These are phyloP conservation scores for Corymbia calophylla DNA, from an alignment of 441 rosid species.

Conservation along the genomic window DNA sequence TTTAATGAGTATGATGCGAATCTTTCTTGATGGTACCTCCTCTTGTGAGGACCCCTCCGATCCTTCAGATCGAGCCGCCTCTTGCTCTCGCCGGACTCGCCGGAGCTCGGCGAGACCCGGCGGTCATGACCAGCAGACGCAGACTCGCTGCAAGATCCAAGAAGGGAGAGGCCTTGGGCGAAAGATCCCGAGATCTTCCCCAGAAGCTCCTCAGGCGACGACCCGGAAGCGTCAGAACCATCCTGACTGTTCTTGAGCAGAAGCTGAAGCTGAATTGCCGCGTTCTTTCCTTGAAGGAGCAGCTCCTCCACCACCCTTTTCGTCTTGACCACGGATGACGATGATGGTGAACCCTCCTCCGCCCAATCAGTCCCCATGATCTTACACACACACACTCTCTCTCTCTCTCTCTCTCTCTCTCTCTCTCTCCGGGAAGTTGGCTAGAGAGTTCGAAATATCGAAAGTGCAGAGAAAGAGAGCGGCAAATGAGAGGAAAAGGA, in stretches of 20 bases:
- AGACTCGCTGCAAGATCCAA: conserved; percentile 12
- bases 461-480: background rate
- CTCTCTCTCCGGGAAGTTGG: background rate
- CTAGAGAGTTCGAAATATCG: background rate
- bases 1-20: background rate
- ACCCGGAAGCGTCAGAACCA: background rate
- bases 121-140: conserved; percentile 8
- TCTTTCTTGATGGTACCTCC: conserved; percentile 39
- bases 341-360: background rate
- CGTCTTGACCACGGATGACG: background rate
- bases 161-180: conserved; percentile 27
- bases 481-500: conserved; percentile 18
- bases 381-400: background rate
- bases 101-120: conserved; percentile 21
- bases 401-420: background rate
- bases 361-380: conserved; percentile 14
- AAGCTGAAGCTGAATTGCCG: conserved; percentile 36
- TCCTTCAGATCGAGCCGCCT: conserved; percentile 23
- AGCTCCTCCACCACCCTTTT: conserved; percentile 19
- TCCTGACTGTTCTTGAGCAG: conserved; percentile 14
- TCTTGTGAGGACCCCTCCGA: conserved; percentile 69
- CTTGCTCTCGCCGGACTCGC: conserved; percentile 41
- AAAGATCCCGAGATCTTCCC: conserved; percentile 52
- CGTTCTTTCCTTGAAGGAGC: conserved; percentile 28
- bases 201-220: conserved; percentile 17